These are phyloP conservation scores for Tetrastigma voinierianum DNA, from an alignment of 164 flowering plant genomes.

Conservation along the genomic window DNA sequence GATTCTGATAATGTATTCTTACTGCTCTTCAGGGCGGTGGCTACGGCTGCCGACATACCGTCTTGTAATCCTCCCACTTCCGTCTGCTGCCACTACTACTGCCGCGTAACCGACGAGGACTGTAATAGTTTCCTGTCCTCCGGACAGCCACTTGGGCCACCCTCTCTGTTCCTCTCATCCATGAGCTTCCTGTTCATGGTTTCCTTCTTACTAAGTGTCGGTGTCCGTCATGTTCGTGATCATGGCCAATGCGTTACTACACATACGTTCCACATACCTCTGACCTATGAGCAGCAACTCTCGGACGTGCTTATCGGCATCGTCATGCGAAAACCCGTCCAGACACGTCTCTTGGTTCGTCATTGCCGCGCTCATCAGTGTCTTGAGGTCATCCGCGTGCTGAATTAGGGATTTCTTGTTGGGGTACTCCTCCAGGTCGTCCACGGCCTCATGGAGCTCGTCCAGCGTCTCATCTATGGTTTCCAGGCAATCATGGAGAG, in stretches of 20 bases:
- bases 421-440: constrained; percentile 57
- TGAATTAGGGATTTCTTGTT: constrained; percentile 34
- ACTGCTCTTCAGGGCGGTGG: constrained; percentile 71
- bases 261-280: constrained; percentile 46
- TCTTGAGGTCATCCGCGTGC: constrained; percentile 66
- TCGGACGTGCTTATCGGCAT: constrained; percentile 51
- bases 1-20: constrained; percentile 60
- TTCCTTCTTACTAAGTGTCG: constrained; percentile 26
- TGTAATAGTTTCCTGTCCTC: constrained; percentile 71
- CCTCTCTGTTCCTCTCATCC: constrained; percentile 16
- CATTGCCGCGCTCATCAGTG: constrained; percentile 64
- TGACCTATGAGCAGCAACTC: constrained; percentile 30
- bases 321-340: constrained; percentile 76
- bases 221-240: constrained; percentile 71
- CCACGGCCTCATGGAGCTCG: constrained; percentile 49
- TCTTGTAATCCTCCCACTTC: constrained; percentile 69
- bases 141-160: constrained; percentile 81
- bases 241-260: constrained; percentile 85
- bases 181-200: constrained; percentile 10
- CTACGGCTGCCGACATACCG: constrained; percentile 82
- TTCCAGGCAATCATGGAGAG: constrained; percentile 79
- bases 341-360: constrained; percentile 81
- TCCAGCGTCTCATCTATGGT: constrained; percentile 68
- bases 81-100: constrained; percentile 86
- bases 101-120: constrained; percentile 41